Base-by-base conservation (phyloP, 192 early-diverging fungal species). In the Coemansia sp. region DNA sequence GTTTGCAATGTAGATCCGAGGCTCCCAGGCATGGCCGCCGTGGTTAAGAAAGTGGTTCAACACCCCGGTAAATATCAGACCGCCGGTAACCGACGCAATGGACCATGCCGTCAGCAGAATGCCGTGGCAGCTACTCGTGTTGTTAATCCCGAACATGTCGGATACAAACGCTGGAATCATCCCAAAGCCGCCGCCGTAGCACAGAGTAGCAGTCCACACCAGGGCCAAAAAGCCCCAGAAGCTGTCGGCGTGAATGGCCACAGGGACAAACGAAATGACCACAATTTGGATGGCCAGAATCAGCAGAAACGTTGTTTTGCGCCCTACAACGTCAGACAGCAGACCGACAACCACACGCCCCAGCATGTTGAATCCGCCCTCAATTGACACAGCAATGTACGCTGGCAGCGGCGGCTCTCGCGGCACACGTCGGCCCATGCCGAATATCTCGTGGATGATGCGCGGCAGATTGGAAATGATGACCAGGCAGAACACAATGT, bases 91-190 rank as follows among this genome's bases (percentile, higher is more conserved):
- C 25, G 86, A 85, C 23, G 84, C 85, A 54, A 85, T 74, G 15
- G 90, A 80, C 90, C 90, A 92, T 21, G 87, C 88, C 5, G 87
- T 89, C 52, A 92, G 74, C 49, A 90, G 83, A 48, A 92, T 82
- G 26, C 90, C 90, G 76, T 92, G 88, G 42, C 87, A 84, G 46
- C 86, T 86, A 31, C 88, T 87, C 31, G 86, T 86, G 79, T 92
- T 92, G 81, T 83, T 83, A 58, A 83, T 79, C 6, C 87, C 87
- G 58, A 88, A 92, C 84, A 88, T 88, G 56, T 92, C 90, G 44
- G 88, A 76, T 4, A 92, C 73, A 72, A 88, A 89, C 8, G 88
- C 87, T 0, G 88, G 90, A 49, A 92, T 87, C 74, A 87, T 81
- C 44, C 88, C 90, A 55, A 90, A 90, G 5, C 90, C 90, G 46